A percentile compares a stretch with the other conserved stretches of the same genome.
Conservation (phyloP, 495 filamentous ascomycete genomes). For the Neohortaea acidophila region DNA sequence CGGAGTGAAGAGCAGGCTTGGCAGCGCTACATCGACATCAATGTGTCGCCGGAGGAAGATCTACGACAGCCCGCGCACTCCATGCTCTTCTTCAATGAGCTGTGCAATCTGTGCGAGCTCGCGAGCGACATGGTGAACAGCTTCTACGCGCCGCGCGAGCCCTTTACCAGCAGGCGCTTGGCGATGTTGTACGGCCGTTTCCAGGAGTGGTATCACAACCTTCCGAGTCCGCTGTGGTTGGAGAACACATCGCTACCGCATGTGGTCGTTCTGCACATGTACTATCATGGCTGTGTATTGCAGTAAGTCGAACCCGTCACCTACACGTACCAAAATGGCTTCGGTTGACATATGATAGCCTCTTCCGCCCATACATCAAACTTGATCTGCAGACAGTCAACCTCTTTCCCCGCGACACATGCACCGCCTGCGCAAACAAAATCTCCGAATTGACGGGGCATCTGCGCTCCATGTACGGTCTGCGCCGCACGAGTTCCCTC, state of each 20-base stretch:
- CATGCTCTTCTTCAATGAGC: constrained; percentile 37
- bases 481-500: constrained; percentile 41
- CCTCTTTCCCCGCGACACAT: constrained; percentile 48
- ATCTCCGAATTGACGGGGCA: constrained; percentile 42
- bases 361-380: constrained; percentile 52
- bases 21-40: constrained; percentile 44
- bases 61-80: constrained; percentile 11
- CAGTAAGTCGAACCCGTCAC: constrained; percentile 35
- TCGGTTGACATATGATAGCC: constrained; percentile 8
- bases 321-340: neutral
- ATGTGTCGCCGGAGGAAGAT: constrained; percentile 1
- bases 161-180: constrained; percentile 41
- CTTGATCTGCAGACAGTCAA: constrained; percentile 40
- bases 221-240: constrained; percentile 43
- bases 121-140: constrained; percentile 50
- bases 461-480: constrained; percentile 43
- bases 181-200: constrained; percentile 43
- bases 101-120: constrained; percentile 51
- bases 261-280: constrained; percentile 18
- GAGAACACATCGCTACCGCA: constrained; percentile 32
- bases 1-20: constrained; percentile 39
- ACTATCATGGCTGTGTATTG: constrained; percentile 33
- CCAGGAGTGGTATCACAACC: constrained; percentile 43
- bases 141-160: constrained; percentile 44
- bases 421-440: constrained; percentile 44